Conservation (phyloP, 1,284 basidiomycete genomes). For the Apiotrichum gamsii region DNA sequence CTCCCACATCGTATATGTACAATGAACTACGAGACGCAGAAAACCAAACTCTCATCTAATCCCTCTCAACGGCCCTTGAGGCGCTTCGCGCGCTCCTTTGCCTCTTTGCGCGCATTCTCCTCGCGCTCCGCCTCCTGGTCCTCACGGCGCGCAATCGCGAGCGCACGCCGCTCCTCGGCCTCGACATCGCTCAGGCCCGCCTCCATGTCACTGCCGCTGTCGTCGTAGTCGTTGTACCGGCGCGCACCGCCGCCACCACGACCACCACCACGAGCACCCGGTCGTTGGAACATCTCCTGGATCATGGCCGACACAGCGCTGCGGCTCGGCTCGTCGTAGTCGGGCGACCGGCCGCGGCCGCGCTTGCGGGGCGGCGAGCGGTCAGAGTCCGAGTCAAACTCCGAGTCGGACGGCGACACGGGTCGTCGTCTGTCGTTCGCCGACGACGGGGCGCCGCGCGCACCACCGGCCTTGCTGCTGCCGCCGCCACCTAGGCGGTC, state of each 20-base stretch:
- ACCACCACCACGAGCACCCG: no score
- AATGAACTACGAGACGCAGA: no score
- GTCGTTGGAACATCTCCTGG: conserved; percentile 19
- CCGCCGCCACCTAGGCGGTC: conserved; percentile 1
- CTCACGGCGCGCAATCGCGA: conserved; percentile 35
- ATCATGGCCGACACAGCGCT: conserved; percentile 13
- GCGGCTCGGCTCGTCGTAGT: conserved; percentile 6
- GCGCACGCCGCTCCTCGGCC: conserved; percentile 33
- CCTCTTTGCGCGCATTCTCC: conserved; percentile 29
- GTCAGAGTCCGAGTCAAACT: conserved; percentile 7
- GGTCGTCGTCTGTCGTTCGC: no score
- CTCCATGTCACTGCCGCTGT: conserved; percentile 39
- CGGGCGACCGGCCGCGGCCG: not conserved
- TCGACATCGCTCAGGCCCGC: conserved; percentile 41
- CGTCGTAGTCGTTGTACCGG: conserved; percentile 12
- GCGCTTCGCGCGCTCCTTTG: conserved; percentile 21
- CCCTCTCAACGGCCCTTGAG: no score
- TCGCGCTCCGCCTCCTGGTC: conserved; percentile 37
- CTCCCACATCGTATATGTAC: no score
- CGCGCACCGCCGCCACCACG: conserved; percentile 1
- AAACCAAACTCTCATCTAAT: no score
- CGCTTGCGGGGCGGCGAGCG: conserved; percentile 10
- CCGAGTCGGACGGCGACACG: conserved; percentile 3
- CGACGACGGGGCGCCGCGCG: not conserved
- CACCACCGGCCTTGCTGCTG: no score